A percentile compares a stretch with the other conserved stretches of the same genome.
Conservation (phyloP, 805 yeast species). For the Lachancea lanzarotensis region DNA sequence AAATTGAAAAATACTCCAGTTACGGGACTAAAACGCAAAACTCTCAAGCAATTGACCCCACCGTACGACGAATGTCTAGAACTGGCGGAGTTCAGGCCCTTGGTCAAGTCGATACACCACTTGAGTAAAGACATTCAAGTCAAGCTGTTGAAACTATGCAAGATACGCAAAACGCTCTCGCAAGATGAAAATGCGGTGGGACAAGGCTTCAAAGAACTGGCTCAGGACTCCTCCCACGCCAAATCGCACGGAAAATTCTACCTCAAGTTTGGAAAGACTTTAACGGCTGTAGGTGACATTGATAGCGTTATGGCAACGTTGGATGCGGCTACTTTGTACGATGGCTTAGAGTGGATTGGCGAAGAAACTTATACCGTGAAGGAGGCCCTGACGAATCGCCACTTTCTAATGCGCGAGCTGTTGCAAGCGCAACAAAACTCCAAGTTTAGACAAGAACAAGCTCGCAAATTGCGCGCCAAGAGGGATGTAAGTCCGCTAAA, state of each 20-base stretch:
- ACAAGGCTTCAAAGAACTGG: constrained; percentile 19
- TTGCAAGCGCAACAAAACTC: constrained; percentile 71
- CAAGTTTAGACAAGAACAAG: constrained; percentile 60
- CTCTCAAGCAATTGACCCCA: constrained; percentile 84
- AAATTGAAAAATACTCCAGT: constrained; percentile 55
- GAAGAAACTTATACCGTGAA: constrained; percentile 81
- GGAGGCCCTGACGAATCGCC: constrained; percentile 89
- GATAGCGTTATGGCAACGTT: constrained; percentile 64
- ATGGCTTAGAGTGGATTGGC: constrained; percentile 56
- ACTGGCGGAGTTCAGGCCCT: constrained; percentile 79
- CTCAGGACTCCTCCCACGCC: constrained; percentile 20
- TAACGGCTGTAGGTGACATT: constrained; percentile 68
- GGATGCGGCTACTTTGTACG: constrained; percentile 70
- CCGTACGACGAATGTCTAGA: constrained; percentile 85
- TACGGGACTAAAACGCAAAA: constrained; percentile 79
- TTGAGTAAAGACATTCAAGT: constrained; percentile 42
- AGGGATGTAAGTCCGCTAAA: constrained; percentile 76
- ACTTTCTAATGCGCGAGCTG: constrained; percentile 84
- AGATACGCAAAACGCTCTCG: constrained; percentile 42
- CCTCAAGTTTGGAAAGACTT: constrained; percentile 65
- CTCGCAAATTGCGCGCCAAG: constrained; percentile 62
- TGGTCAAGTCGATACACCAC: constrained; percentile 69
- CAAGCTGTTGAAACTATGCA: constrained; percentile 53
- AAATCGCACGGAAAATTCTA: constrained; percentile 44
- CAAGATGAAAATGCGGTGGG: constrained; percentile 53